Evolutionary conservation across 148 eudicot genomes (phyloP).

Genomic region (Cornus kousa): DNA sequence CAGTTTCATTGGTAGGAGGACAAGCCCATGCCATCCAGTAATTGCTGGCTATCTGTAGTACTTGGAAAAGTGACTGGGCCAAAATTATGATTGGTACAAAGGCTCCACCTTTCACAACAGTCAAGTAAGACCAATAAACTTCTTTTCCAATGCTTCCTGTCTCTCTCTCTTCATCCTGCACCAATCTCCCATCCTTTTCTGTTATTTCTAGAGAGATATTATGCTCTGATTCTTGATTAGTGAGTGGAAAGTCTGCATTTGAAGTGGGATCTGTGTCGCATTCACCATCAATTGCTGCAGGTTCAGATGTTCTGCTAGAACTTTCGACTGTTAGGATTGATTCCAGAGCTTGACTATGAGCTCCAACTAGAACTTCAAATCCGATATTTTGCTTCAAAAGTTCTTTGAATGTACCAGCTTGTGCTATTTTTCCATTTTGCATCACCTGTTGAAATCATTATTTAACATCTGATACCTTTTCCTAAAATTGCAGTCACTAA

Average conservation of each 20-base stretch:
- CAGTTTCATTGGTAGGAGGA: conserved; percentile 52
- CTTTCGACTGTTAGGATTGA: conserved; percentile 65
- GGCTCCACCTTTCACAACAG: conserved; percentile 66
- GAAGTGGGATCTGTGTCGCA: conserved; percentile 29
- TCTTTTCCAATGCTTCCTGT: conserved; percentile 95
- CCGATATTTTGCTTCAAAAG: conserved; percentile 82
- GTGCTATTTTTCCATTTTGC: conserved; percentile 85
- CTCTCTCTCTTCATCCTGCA: conserved; percentile 92
- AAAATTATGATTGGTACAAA: conserved; percentile 74
- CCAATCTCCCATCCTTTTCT: conserved; percentile 61
- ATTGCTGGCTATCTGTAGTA: conserved; percentile 80
- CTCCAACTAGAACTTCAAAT: conserved; percentile 86
- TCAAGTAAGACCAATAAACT: conserved; percentile 83
- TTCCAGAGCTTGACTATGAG: conserved; percentile 89
- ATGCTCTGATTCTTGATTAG: conserved; percentile 54
- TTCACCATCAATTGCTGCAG: conserved; percentile 29
- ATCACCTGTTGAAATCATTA: conserved; percentile 57
- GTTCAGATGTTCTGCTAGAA: conserved; percentile 44
- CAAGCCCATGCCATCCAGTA: conserved; percentile 99
- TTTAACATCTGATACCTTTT: not conserved
- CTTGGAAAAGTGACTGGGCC: conserved; percentile 79
- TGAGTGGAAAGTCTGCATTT: conserved; percentile 43
- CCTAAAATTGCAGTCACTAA: not conserved
- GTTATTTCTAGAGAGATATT: conserved; percentile 55
- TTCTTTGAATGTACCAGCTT: conserved; percentile 83